Evolutionary conservation across 805 yeast genomes (phyloP).

Genomic region (Wickerhamomyces bisporus): DNA sequence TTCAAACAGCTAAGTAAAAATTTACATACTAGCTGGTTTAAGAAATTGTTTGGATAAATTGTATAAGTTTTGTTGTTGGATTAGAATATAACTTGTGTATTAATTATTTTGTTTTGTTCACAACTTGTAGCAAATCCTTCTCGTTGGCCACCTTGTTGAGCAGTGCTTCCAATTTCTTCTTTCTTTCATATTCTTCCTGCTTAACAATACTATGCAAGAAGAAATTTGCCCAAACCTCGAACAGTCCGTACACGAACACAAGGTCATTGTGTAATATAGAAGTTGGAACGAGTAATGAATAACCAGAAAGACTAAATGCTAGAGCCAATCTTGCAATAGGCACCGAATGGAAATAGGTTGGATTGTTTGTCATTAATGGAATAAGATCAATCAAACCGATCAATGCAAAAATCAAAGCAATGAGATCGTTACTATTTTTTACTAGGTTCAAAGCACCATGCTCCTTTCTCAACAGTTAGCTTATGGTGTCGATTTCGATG

Average conservation of each 20-base stretch:
- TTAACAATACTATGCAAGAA: conserved; percentile 55
- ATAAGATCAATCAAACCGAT: conserved; percentile 49
- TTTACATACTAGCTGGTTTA: conserved; percentile 29
- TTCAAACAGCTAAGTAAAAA: conserved; percentile 27
- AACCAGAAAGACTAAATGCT: conserved; percentile 45
- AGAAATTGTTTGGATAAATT: conserved; percentile 13
- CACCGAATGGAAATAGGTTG: conserved; percentile 48
- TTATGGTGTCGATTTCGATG: too few species aligned
- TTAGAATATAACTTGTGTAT: too few species aligned
- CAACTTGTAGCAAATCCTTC: background rate
- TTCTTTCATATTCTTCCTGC: conserved; percentile 47
- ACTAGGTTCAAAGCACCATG: conserved; percentile 34
- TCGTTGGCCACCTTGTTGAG: conserved; percentile 10
- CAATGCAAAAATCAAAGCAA: conserved; percentile 41
- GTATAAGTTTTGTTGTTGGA: too few species aligned
- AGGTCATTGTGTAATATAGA: conserved; percentile 52
- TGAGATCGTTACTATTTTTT: conserved; percentile 25
- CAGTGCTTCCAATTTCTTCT: conserved; percentile 30
- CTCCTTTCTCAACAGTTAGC: too few species aligned
- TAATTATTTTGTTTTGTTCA: background rate
- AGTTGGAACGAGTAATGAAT: conserved; percentile 41
- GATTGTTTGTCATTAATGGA: conserved; percentile 45
- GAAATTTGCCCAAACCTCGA: conserved; percentile 68
- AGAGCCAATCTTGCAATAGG: conserved; percentile 52
- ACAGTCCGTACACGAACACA: conserved; percentile 49